Evolutionary conservation across 2,329 filamentous ascomycete genomes (phyloP).

Genomic region (Aspergillus udagawae): DNA sequence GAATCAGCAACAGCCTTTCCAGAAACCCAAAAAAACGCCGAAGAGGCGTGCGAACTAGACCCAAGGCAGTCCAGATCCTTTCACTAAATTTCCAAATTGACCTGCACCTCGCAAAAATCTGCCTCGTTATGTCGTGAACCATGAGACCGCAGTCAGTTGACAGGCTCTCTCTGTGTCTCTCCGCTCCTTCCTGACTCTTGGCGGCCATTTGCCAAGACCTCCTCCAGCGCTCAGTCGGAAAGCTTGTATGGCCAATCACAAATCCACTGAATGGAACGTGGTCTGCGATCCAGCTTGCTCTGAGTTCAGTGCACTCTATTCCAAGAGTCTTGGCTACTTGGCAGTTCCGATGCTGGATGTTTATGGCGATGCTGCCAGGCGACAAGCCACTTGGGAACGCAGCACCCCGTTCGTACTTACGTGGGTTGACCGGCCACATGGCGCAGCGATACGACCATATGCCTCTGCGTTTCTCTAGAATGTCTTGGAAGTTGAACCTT

Average conservation of each 20-base stretch:
- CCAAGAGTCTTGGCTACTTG: background rate
- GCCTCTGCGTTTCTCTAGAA: background rate
- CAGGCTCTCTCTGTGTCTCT: background rate
- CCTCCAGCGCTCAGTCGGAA: background rate
- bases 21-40: background rate
- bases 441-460: background rate
- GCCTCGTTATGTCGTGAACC: background rate
- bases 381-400: background rate
- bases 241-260: slow-evolving; percentile 6
- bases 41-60: background rate
- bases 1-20: background rate
- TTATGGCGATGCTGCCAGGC: background rate
- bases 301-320: background rate
- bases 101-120: background rate
- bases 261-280: slow-evolving; percentile 3
- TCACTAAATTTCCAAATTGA: background rate
- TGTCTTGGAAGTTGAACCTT: background rate
- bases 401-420: background rate
- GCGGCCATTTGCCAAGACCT: slow-evolving; percentile 1
- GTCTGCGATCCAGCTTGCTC: background rate
- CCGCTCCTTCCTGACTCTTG: background rate
- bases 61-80: background rate
- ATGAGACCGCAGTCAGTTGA: background rate
- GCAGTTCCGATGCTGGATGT: background rate
- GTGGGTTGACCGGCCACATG: background rate